A percentile compares a stretch with the other conserved stretches of the same genome.
Conservation (phyloP, 2,329 filamentous ascomycete genomes). For the Erysiphe neolycopersici region DNA sequence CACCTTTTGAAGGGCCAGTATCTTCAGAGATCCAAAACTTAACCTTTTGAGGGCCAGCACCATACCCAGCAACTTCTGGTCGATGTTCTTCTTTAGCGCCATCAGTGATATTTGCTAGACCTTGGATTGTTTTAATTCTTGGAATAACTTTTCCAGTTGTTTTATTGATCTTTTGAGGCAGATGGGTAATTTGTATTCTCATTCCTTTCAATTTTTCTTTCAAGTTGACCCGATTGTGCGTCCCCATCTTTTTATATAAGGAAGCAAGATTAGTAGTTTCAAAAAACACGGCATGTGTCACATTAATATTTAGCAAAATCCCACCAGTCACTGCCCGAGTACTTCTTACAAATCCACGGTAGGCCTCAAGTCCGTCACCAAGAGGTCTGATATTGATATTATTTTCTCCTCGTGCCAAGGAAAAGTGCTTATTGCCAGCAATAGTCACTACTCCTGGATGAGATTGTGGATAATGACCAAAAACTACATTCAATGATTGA, state of each 20-base stretch:
- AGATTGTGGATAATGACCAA: slow-evolving; percentile 1
- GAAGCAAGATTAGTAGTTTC: background rate
- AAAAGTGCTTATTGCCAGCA: slow-evolving; percentile 1
- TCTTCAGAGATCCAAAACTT: slow-evolving; percentile 1
- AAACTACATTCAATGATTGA: slow-evolving; percentile 1
- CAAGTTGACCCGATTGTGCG: background rate
- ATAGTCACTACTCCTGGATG: background rate
- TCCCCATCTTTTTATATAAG: background rate
- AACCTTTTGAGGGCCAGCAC: slow-evolving; percentile 1
- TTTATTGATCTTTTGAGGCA: slow-evolving; percentile 1
- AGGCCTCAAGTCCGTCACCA: background rate
- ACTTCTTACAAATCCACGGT: slow-evolving; percentile 1
- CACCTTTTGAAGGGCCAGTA: background rate
- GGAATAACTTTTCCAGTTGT: slow-evolving; percentile 2
- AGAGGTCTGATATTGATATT: background rate
- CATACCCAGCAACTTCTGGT: slow-evolving; percentile 1
- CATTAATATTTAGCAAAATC: slow-evolving; percentile 1
- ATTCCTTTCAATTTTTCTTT: slow-evolving; percentile 1
- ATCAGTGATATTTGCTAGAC: background rate
- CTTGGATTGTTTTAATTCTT: slow-evolving; percentile 1
- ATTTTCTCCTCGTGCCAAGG: slow-evolving; percentile 2
- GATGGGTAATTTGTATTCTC: background rate
- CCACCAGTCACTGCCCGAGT: background rate
- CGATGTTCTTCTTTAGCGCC: slow-evolving; percentile 1
- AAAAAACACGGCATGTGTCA: slow-evolving; percentile 1